These are phyloP conservation scores for Saururus chinensis DNA, from an alignment of 164 flowering plant genomes.

Conservation along the genomic window DNA sequence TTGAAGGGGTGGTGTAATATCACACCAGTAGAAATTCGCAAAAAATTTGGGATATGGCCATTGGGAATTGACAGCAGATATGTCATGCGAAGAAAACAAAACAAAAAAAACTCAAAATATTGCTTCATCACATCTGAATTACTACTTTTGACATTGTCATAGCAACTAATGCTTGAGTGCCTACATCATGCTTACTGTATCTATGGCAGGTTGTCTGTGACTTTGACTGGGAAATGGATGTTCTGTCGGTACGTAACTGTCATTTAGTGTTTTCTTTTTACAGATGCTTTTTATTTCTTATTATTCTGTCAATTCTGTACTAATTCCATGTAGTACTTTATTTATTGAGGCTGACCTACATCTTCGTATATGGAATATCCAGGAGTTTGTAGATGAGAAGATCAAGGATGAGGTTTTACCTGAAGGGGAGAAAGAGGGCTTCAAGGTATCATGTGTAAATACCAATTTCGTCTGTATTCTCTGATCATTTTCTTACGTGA, in stretches of 20 bases:
- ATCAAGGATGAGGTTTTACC: conserved; percentile 53
- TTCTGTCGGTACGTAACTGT: conserved; percentile 45
- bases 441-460: conserved; percentile 34
- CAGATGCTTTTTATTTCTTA: not conserved
- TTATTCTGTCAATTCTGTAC: not conserved
- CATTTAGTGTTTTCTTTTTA: not conserved
- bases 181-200: conserved; percentile 4
- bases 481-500: not conserved
- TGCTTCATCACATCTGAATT: not conserved
- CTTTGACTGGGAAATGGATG: conserved; percentile 93
- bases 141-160: not conserved
- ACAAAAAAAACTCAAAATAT: too few species aligned
- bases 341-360: not conserved
- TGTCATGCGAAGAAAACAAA: not conserved
- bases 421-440: conserved; percentile 71
- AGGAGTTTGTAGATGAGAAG: conserved; percentile 73
- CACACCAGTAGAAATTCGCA: too few species aligned
- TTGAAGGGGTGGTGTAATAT: too few species aligned
- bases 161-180: not conserved
- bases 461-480: not conserved
- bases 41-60: too few species aligned
- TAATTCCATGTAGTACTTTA: not conserved
- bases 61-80: too few species aligned
- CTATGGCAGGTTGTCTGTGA: conserved; percentile 57
- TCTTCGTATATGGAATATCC: not conserved